phyloP scores from a whole-genome alignment of 164 flowering plant genomes.

The Buxus sempervirens region DNA sequence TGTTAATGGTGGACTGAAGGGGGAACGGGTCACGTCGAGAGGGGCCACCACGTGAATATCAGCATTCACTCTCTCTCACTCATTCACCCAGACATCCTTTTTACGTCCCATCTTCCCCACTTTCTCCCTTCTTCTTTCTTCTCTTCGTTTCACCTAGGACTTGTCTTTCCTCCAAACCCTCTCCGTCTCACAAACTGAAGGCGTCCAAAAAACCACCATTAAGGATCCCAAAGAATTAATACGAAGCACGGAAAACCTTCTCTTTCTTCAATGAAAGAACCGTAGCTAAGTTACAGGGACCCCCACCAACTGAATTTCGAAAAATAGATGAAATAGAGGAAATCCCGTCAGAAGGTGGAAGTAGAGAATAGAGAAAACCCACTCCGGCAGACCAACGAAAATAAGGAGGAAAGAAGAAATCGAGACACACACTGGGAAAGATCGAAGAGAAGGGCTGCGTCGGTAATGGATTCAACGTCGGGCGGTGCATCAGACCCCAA shows the following conservation, averaged over 20 bases:
- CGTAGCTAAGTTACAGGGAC: background rate
- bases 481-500: constrained; percentile 14
- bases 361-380: background rate
- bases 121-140: constrained; percentile 1
- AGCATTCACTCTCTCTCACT: constrained; percentile 22
- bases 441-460: background rate
- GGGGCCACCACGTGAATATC: constrained; percentile 38
- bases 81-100: constrained; percentile 17
- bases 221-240: too few relatives aligned
- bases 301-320: background rate
- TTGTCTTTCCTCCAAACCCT: background rate
- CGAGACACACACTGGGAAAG: background rate
- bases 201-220: background rate
- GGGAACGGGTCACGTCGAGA: constrained; percentile 12
- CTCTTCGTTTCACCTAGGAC: background rate
- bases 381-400: too few relatives aligned
- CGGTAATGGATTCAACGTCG: constrained; percentile 14
- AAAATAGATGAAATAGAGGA: too few relatives aligned
- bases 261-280: constrained; percentile 11
- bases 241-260: background rate
- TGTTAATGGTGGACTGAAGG: background rate
- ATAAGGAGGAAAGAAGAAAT: background rate
- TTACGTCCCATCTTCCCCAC: constrained; percentile 16
- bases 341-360: too few relatives aligned
- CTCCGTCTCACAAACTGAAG: constrained; percentile 9